These are phyloP conservation scores for Hygrophorus pudorinus DNA, from an alignment of 768 basidiomycete genomes.

Conservation along the genomic window DNA sequence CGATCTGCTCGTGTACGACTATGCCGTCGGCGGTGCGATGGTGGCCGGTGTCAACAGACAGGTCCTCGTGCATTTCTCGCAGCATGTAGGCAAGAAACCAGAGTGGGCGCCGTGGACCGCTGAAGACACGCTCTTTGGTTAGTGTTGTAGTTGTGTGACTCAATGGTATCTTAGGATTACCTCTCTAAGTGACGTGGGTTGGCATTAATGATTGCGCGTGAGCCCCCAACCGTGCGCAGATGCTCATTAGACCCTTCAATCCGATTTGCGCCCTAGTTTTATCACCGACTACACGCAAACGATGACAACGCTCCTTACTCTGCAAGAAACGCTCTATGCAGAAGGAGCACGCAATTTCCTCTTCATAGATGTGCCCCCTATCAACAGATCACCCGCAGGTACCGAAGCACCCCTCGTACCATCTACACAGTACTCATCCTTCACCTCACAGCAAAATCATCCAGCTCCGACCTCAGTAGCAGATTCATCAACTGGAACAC, in stretches of 20 bases:
- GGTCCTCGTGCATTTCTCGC: constrained; percentile 29
- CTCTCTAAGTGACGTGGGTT: constrained; percentile 50
- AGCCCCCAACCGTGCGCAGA: constrained; percentile 9
- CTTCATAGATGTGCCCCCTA: constrained; percentile 51
- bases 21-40: constrained; percentile 43
- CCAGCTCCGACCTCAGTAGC: constrained; percentile 8
- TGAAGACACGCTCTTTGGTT: constrained; percentile 38
- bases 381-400: constrained; percentile 39
- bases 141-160: constrained; percentile 7
- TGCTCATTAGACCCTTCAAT: background rate
- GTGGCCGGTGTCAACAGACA: constrained; percentile 33
- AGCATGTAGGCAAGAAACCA: constrained; percentile 24
- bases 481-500: constrained; percentile 34
- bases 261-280: constrained; percentile 12
- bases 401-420: constrained; percentile 2
- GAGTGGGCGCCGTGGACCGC: constrained; percentile 31
- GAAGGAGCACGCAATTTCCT: constrained; percentile 45
- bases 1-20: constrained; percentile 45
- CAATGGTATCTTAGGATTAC: background rate
- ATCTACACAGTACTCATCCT: background rate
- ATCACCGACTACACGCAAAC: constrained; percentile 17
- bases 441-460: background rate
- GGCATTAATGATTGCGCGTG: constrained; percentile 62
- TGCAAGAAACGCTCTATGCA: constrained; percentile 39
- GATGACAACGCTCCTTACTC: constrained; percentile 22